Evolutionary conservation across 2,329 filamentous ascomycete species (phyloP).

Genomic region (Metarhizium brunneum): DNA sequence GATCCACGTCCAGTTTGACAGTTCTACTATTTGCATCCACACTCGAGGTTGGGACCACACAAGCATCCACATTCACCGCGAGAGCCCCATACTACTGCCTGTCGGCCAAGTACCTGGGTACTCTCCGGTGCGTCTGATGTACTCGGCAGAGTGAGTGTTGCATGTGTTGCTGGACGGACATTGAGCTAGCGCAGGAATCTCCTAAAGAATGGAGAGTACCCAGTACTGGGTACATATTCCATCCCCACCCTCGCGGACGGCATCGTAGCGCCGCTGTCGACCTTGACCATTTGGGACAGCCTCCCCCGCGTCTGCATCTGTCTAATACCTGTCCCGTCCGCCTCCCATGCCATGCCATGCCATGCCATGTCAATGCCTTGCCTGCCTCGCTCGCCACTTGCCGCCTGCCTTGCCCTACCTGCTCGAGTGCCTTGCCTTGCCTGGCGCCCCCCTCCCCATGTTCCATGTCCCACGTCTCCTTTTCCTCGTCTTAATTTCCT

Average conservation of each 20-base stretch:
- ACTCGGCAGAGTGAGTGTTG: too few relatives aligned
- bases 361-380: neutral
- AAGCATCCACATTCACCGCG: neutral
- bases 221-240: neutral
- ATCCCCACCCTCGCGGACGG: neutral
- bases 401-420: neutral
- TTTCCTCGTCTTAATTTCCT: constrained; percentile 1
- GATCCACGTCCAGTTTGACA: neutral
- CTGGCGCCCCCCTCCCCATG: neutral
- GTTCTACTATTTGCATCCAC: neutral
- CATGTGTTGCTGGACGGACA: too few relatives aligned
- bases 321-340: neutral
- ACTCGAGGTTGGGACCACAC: neutral
- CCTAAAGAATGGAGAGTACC: neutral
- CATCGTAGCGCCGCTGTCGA: neutral
- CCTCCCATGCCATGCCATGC: too few relatives aligned
- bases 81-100: neutral
- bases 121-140: too few relatives aligned
- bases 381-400: neutral
- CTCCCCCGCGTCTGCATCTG: constrained; percentile 2
- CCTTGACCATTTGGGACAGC: neutral
- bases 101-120: too few relatives aligned
- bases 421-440: neutral
- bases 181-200: neutral
- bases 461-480: neutral